Conservation (phyloP, 2,329 filamentous ascomycete species). For the Aureobasidium sp. region DNA sequence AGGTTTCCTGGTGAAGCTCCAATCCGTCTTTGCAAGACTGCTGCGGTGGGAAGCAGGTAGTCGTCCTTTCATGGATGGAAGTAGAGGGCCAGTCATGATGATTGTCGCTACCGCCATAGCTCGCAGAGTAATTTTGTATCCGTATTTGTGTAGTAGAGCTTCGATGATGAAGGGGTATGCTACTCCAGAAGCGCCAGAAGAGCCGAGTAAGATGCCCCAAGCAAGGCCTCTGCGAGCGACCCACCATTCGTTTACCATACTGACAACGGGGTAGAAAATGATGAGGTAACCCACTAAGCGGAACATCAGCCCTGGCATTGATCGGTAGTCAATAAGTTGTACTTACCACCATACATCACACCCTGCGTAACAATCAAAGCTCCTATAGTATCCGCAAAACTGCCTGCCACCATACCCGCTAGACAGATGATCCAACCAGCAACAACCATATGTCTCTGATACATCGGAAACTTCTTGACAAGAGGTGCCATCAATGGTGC, state of each 20-base stretch:
- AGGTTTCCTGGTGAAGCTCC: constrained; percentile 24
- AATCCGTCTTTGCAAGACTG: constrained; percentile 18
- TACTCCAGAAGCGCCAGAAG: constrained; percentile 20
- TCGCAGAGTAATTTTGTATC: constrained; percentile 20
- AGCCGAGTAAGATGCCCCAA: constrained; percentile 19
- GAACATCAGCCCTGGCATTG: too few relatives aligned
- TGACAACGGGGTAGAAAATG: constrained; percentile 23
- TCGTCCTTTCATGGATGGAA: constrained; percentile 27
- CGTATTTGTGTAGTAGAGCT: constrained; percentile 17
- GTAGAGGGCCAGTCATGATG: constrained; percentile 25
- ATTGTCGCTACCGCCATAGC: constrained; percentile 19
- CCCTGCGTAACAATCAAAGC: constrained; percentile 55
- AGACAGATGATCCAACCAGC: constrained; percentile 28
- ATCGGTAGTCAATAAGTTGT: too few relatives aligned
- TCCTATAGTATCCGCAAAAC: constrained; percentile 42
- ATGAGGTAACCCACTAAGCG: constrained; percentile 55
- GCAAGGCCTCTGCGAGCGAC: constrained; percentile 20
- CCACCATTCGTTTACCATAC: constrained; percentile 24
- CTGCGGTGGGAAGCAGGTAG: constrained; percentile 20
- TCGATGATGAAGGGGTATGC: constrained; percentile 19
- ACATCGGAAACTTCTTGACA: constrained; percentile 30
- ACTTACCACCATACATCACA: constrained; percentile 42
- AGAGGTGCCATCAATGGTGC: constrained; percentile 42
- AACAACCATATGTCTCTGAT: constrained; percentile 40
- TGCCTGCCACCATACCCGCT: constrained; percentile 18